Evolutionary conservation across 768 basidiomycete species (phyloP), one percentile per base, ranked within the genome.

Genomic region (Kwoniella europaea): DNA sequence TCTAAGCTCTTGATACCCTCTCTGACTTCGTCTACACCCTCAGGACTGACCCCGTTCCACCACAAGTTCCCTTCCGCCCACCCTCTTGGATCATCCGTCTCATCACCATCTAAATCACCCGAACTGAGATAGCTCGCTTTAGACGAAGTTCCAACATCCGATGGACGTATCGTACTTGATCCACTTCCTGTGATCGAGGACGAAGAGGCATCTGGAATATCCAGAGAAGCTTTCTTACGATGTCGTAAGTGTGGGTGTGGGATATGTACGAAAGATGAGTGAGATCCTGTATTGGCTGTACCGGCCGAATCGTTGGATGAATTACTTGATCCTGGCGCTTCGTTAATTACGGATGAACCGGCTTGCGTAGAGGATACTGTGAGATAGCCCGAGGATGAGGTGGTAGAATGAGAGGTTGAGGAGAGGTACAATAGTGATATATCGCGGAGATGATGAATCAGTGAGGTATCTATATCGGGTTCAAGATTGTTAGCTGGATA

Each of bases 1-100:
- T 73, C 73, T 3, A 93, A 82, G 13, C 78, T 79, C 18, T 88
- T 87, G 67, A 91, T 91, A 20, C 88, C 87, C 13, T 74, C 83
- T 15, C 76, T 77, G 0, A 87, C 90, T 75, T 92, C 91, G 55
- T 89, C 88, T 9, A 87, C 87, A 84, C 73, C 89, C 89, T 73
- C 87, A 84, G 5, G 84, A 83, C 64, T 58, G 91, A 82, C 66
- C 87, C 79, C 81, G 88, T 89, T 75, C 92, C 92, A 27, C 86
- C 84, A 18, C 83, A 87, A n/a, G 89, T 79, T 16, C 83, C 86
- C 65, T 89, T 78, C 54, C 83, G 77, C 55, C 83, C 83, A 73
- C 59, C 52, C 52, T 3, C 54, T 56, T 4, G 63, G 24, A 27
- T 85, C 84, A 12, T 82, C 80, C 27, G 85, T 84, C 65, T 80